A percentile compares a stretch with the other conserved stretches of the same genome.
Evolutionary conservation across 805 yeast species (phyloP).

Genomic region (Trichomonascus vanleenenianus): DNA sequence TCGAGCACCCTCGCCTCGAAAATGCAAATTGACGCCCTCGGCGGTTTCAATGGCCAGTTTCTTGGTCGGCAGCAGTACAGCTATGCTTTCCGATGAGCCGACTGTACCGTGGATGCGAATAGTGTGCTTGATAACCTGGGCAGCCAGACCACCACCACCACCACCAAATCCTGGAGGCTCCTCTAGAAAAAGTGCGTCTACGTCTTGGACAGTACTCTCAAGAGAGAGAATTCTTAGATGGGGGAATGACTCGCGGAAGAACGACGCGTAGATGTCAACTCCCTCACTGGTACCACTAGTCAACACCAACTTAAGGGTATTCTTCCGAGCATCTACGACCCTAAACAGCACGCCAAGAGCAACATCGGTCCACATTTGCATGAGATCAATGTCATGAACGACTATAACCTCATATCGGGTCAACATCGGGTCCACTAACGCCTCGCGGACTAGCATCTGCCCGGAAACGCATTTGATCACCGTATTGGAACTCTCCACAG

Average conservation of each 20-base stretch:
- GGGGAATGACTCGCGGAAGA: neutral
- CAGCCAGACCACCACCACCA: too few relatives aligned
- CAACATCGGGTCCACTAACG: slow-evolving; percentile 50
- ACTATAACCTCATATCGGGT: slow-evolving; percentile 62
- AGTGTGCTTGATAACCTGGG: too few relatives aligned
- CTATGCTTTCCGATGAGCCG: too few relatives aligned
- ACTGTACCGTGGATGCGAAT: too few relatives aligned
- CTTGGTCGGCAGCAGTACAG: too few relatives aligned
- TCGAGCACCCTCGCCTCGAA: too few relatives aligned
- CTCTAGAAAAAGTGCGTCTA: neutral
- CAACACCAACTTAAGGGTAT: slow-evolving; percentile 34
- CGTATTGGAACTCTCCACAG: slow-evolving; percentile 21
- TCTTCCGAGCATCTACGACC: slow-evolving; percentile 47
- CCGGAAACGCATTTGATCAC: slow-evolving; percentile 46
- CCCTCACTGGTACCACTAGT: neutral
- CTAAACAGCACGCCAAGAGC: slow-evolving; percentile 59
- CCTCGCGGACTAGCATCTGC: slow-evolving; percentile 67
- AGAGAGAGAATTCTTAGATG: neutral
- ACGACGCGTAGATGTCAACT: neutral
- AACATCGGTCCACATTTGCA: slow-evolving; percentile 69
- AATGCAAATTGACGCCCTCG: too few relatives aligned
- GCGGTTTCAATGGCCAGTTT: too few relatives aligned
- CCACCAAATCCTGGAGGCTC: too few relatives aligned
- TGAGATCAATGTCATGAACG: slow-evolving; percentile 83
- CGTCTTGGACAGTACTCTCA: neutral